Evolutionary conservation across 2,329 filamentous ascomycete genomes (phyloP).

Genomic region (Fonsecaea multimorphosa): DNA sequence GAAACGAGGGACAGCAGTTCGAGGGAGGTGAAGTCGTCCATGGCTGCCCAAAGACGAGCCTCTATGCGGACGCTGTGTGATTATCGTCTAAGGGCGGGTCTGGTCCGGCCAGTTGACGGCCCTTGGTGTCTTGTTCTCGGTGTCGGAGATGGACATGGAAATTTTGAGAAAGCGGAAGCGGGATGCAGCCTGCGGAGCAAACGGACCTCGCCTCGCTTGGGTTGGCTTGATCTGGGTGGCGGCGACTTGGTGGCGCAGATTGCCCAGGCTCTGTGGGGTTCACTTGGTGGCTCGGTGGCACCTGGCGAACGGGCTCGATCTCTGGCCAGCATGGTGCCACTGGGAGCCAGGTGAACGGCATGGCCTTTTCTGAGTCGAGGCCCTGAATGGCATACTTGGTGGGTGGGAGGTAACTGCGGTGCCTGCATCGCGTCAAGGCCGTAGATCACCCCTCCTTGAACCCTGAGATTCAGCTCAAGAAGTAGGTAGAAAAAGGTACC

Average conservation of each 20-base stretch:
- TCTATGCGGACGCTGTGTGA: background rate
- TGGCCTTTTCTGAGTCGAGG: background rate
- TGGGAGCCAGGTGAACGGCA: background rate
- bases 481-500: background rate
- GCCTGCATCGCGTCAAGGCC: background rate
- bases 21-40: conserved; percentile 91
- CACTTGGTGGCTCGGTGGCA: background rate
- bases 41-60: conserved; percentile 46
- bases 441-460: conserved; percentile 6
- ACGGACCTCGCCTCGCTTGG: conserved; percentile 17
- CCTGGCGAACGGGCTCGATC: conserved; percentile 4
- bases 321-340: too few species aligned
- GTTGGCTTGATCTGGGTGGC: conserved; percentile 21
- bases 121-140: background rate
- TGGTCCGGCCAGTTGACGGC: conserved; percentile 5
- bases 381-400: background rate
- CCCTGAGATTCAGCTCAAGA: background rate
- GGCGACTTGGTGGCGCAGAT: conserved; percentile 6
- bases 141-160: conserved; percentile 6
- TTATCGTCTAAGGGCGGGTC: conserved; percentile 5
- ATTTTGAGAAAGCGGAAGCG: conserved; percentile 1
- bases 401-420: background rate
- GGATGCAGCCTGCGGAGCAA: conserved; percentile 7
- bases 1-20: conserved; percentile 93
- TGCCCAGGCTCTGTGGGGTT: background rate